Base-by-base conservation (phyloP, 2,329 filamentous ascomycete species). In the Clarireedia hainanense region DNA sequence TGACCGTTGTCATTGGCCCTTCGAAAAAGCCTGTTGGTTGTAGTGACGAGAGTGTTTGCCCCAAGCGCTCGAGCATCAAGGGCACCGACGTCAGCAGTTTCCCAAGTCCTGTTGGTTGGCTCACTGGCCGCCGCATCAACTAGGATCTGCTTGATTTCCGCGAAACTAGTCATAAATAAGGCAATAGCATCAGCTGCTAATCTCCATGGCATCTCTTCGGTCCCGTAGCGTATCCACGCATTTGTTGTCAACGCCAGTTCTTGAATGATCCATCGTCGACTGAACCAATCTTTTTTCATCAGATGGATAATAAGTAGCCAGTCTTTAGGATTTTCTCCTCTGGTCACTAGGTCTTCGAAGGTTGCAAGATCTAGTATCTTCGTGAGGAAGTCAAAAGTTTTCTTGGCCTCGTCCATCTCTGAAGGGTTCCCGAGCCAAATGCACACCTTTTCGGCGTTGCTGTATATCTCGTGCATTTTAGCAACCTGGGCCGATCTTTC, bases 241-340 rank as follows among this genome's bases (percentile, higher is more conserved):
- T 60, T 58, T 20, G 57, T 58, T 0, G 72, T 69, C 1, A 75
- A 58, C 0, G 70, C 68, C 17, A 75, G 68, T 52, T 74, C 73
- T 53, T 75, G 72, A 0, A 75, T 65, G 0, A 74, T 65, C 73
- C 72, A 74, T 0, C 70, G 63, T 2, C 71, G 65, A 14, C 61
- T 67, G 42, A 75, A 73, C 72, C 72, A 75, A 0, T 55, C 57
- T 6, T 69, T 52, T 17, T 45, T 55, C 60, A 64, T 64, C 5
- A 64, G 27, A 4, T 53, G 45, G 14, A 63, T 34, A 14, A 62
- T 39, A 20, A 53, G 15, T 7, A 24, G 15, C 47, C 50, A 60
- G 4, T 56, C 23, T 20, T 30, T 24, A n/a, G 24, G 7, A 15
- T 36, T 2, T 52, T 9, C 34, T 26, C 48, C 4, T 43, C 20